Evolutionary conservation across 305 asterid species (phyloP), one percentile per base, ranked within the genome.

Genomic region (Fraxinus ornus): DNA sequence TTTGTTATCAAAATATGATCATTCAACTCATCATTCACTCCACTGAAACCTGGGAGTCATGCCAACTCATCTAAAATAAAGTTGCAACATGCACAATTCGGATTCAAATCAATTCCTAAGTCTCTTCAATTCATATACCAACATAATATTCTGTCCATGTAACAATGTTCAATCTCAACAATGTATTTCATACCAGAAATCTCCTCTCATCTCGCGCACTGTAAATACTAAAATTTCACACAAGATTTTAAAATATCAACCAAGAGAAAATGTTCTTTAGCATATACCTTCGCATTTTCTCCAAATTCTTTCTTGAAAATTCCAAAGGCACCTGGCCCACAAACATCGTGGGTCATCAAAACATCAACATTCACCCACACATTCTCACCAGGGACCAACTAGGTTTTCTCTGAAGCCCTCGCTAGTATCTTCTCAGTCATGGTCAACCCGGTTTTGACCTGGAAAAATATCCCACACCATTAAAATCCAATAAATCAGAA

Each of bases 381-480:
- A 76, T 94, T 95, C 76, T 95, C 99, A 79, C 99, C 99, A 17
- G 98, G 97, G 60, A 73, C 84, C 86, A 95, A 86, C 60, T 88
- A 92, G 71, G 88, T 24, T 85, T 90, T 95, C 89, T 92, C 94
- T n/a, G 98, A 94, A 81, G 94, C 91, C 84, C 87, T 93, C 26
- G 98, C 95, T 37, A 95, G 78, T 78, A 94, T 93, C 91, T 95
- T 95, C 90, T 95, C 98, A 72, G 98, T 95, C 97, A 93, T 91
- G 1, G 98, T 94, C 98, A 93, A 92, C 81, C 86, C 95, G 37
- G 93, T 91, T 91, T 95, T 93, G n/a, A 94, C 97, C 98, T 95
- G 80, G 19, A 7, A 80, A 82, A 28, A 26, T 32, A 6, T 5
- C 83, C 60, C 35, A 84, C 88, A 71, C 30, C 39, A 82, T 76